Base-by-base conservation (phyloP, 2,329 filamentous ascomycete species). In the Xylariales sp. region DNA sequence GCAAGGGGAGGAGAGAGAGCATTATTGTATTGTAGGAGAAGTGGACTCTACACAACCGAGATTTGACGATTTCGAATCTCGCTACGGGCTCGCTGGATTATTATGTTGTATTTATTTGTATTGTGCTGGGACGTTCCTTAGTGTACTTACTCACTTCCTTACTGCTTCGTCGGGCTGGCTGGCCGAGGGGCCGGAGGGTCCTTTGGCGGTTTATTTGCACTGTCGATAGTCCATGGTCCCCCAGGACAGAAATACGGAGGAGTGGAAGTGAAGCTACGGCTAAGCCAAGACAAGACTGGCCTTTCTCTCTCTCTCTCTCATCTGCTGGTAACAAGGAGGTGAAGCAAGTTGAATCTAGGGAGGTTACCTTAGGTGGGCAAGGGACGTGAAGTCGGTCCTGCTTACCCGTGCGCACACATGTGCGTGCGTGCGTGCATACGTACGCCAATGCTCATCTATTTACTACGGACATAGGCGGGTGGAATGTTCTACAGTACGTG, bases 61-160 rank as follows among this genome's bases (percentile, higher is more conserved):
- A 52, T 50, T 50, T 50, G 48, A 32, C 5, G 50, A 54, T n/a
- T 12, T 16, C 49, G 32, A 54, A 54, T 41, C 16, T 54, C n/a
- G 52, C 52, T 41, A 54, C 34, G 18, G 18, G 23, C 23, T 23
- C 23, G 23, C 23, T 23, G 23, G 23, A 23, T 23, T 23, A 23
- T 23, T 23, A 23, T 23, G 23, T 23, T 23, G 23, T 23, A 23
- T 23, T 23, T 23, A 23, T 23, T 23, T 23, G 23, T 23, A 23
- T 5, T 14, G 39, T 41, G 39, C 39, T 41, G 36, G 23, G 23
- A 23, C 23, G 23, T 23, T 23, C 23, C 23, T 39, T 10, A 8
- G 36, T 39, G 36, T 7, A 39, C 36, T 23, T 23, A 23, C 23
- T 23, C 23, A 23, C 23, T 23, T 23, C 23, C 23, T 23, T 23